Percentiles rank a stretch among this genome's conserved stretches.
phyloP scores from a whole-genome alignment of 805 yeast species.

The Myxozyma neotropica region DNA sequence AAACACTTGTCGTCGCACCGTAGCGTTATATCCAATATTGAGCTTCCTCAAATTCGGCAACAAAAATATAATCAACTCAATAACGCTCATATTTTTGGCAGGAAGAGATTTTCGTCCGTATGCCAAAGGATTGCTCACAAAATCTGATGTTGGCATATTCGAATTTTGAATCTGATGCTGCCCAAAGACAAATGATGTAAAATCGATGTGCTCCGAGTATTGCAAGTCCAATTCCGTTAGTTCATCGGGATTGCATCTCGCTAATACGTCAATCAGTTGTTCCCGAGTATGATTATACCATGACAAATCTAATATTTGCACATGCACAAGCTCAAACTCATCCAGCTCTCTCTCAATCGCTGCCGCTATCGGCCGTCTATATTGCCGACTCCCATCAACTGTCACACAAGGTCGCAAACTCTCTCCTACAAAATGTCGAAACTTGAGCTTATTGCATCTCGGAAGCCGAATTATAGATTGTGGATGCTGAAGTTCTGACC shows the following conservation, averaged over 20 bases:
- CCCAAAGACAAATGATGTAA: background rate
- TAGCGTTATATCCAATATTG: conserved; percentile 6
- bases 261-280: conserved; percentile 1
- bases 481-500: conserved; percentile 3
- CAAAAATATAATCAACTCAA: background rate
- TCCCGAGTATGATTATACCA: background rate
- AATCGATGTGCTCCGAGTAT: conserved; percentile 4
- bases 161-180: background rate
- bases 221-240: background rate
- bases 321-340: background rate
- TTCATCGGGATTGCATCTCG: background rate
- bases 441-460: background rate
- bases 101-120: background rate
- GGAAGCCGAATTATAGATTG: conserved; percentile 3
- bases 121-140: background rate
- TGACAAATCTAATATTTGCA: background rate
- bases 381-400: background rate
- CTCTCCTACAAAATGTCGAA: conserved; percentile 3
- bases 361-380: background rate
- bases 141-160: background rate
- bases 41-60: background rate
- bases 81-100: background rate
- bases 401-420: conserved; percentile 1
- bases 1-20: background rate
- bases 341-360: background rate